A percentile compares a stretch with the other conserved stretches of the same genome.
These are phyloP conservation scores for Mycena alexandri DNA, from an alignment of 768 basidiomycete species.

Conservation along the genomic window DNA sequence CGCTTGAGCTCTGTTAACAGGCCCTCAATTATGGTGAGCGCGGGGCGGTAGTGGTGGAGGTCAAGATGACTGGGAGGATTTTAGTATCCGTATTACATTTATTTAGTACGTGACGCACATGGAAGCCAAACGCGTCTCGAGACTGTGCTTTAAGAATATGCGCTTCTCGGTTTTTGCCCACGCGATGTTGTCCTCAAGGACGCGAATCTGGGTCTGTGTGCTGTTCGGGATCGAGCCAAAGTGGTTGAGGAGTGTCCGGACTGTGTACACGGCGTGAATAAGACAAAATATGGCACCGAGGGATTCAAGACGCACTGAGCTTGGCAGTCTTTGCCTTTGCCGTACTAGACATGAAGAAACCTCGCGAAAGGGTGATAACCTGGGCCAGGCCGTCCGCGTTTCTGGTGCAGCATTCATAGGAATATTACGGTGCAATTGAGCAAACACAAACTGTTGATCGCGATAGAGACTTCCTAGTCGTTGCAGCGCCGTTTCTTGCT, in stretches of 20 bases:
- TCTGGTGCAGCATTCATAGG: constrained; percentile 53
- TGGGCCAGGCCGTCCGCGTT: constrained; percentile 89
- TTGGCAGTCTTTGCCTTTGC: constrained; percentile 98
- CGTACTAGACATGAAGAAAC: constrained; percentile 92
- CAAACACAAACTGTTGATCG: constrained; percentile 78
- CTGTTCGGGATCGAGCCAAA: constrained; percentile 85
- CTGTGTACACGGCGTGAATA: constrained; percentile 52
- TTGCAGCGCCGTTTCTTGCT: constrained; percentile 88
- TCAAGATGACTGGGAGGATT: constrained; percentile 73
- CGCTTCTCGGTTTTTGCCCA: constrained; percentile 95
- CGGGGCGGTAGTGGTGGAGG: constrained; percentile 78
- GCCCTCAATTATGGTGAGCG: constrained; percentile 84
- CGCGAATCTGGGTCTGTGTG: constrained; percentile 81
- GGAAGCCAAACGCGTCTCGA: constrained; percentile 89
- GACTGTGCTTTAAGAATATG: constrained; percentile 94
- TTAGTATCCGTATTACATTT: constrained; percentile 16
- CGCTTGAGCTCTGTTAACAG: constrained; percentile 93
- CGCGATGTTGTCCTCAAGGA: constrained; percentile 89
- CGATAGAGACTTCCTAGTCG: constrained; percentile 90
- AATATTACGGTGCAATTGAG: not conserved
- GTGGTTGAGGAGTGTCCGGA: constrained; percentile 93
- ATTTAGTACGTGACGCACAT: constrained; percentile 57
- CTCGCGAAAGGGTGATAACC: constrained; percentile 84
- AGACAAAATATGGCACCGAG: not conserved
- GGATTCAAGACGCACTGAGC: constrained; percentile 70